phyloP scores from a whole-genome alignment of 306 rosid species.

The Glycine soja region DNA sequence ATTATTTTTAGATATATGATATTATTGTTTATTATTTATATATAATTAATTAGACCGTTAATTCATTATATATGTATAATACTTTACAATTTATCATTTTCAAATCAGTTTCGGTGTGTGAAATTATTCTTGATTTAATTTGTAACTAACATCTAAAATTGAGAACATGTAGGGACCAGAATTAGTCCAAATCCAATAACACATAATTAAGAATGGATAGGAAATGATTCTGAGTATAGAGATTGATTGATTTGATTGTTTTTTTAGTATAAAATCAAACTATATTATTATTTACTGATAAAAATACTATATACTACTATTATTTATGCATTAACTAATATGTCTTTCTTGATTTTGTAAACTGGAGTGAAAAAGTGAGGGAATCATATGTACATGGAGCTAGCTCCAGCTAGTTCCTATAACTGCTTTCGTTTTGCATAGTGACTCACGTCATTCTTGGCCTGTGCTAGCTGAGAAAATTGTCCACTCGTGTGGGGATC shows the following conservation, averaged over 20 bases:
- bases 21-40: not conserved
- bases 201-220: not conserved
- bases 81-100: not conserved
- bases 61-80: not conserved
- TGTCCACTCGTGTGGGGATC: constrained; percentile 59
- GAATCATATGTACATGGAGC: too few species aligned
- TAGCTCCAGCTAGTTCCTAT: too few species aligned
- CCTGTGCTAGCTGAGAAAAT: constrained; percentile 24
- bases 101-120: not conserved
- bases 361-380: too few species aligned
- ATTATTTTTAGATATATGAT: not conserved
- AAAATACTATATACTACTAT: not conserved
- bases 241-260: not conserved
- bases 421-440: too few species aligned
- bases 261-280: not conserved
- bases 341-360: too few species aligned
- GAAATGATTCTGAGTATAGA: not conserved
- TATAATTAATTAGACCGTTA: not conserved
- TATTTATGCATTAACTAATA: too few species aligned
- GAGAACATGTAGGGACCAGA: constrained; percentile 14
- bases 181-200: not conserved
- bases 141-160: not conserved
- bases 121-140: not conserved
- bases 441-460: constrained; percentile 21
- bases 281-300: too few species aligned